Percentiles rank a stretch among this genome's conserved stretches.
phyloP scores from a whole-genome alignment of 2,329 filamentous ascomycete species.

The Penicillium sp. region DNA sequence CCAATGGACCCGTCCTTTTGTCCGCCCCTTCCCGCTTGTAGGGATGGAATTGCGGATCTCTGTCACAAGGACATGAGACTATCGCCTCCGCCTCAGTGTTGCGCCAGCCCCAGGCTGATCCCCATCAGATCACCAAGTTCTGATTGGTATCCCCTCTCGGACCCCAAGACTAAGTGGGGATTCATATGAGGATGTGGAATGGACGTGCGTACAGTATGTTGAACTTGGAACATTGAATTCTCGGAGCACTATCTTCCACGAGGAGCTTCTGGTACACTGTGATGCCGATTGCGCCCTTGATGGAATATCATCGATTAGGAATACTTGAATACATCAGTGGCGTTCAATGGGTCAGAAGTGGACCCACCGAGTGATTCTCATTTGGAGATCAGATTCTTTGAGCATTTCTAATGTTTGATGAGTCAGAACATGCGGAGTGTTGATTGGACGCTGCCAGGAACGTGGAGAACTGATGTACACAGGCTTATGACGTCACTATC shows the following conservation, averaged over 20 bases:
- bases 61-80: background rate
- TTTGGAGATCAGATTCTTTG: background rate
- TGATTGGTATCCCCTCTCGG: background rate
- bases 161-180: background rate
- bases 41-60: background rate
- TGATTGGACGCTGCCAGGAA: constrained; percentile 11
- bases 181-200: background rate
- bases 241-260: background rate
- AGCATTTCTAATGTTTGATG: background rate
- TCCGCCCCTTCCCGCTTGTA: background rate
- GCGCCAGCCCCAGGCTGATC: background rate
- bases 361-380: background rate
- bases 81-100: background rate
- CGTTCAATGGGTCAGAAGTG: background rate
- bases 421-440: background rate
- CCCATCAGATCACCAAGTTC: background rate
- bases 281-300: background rate
- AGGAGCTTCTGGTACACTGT: background rate
- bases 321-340: constrained; percentile 1
- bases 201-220: background rate
- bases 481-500: constrained; percentile 10
- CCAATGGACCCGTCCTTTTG: background rate
- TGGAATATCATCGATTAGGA: background rate
- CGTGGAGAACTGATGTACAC: constrained; percentile 4
- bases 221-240: background rate